Evolutionary conservation across 371 early-diverging fungal species (phyloP), one percentile per base, ranked within the genome.

Genomic region (Mucor sp.): DNA sequence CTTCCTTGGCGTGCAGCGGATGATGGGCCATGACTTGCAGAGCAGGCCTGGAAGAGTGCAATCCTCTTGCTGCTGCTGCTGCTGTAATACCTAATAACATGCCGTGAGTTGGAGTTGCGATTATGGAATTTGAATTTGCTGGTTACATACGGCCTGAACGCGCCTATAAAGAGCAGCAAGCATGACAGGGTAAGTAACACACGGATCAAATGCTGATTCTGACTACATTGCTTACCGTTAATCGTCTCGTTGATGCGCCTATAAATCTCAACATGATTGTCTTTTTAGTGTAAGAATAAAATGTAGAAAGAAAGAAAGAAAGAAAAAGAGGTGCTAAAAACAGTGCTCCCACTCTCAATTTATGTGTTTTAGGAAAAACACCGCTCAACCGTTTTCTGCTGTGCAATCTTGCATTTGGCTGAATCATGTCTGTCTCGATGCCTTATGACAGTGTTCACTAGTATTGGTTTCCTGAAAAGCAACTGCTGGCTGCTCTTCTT

Each of bases 1-100:
- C 85, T 74, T 89, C 86, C 68, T 81, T 86, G 17, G 91, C 92
- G 67, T 86, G 85, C 73, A 92, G 86, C 50, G 92, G 90, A 66
- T 89, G 79, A 21, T 86, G 85, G 47, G 90, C 83, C 72, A 91
- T 84, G 56, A 93, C 88, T 74, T 90, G 88, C 80, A 80, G 79
- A 53, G 88, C 82, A 67, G 86, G 85, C 66, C 85, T 84, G 47
- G 92, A 48, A 43, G 39, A 35, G 61, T 70, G 70, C 28, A 74
- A 65, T 62, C 63, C 60, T 50, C 74, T 70, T 47, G 62, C 15
- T 25, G 63, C n/a, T 33, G 33, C 33, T 30, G 30, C 6, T 6
- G 30, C 30, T 30, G n/a, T n/a, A n/a, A n/a, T n/a, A n/a, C n/a
- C n/a, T n/a, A n/a, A n/a, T n/a, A 30, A 2, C 61, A 74, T 56